These are phyloP conservation scores for Gnaphalium uliginosum DNA, from an alignment of 129 eudicot genomes.

Conservation along the genomic window DNA sequence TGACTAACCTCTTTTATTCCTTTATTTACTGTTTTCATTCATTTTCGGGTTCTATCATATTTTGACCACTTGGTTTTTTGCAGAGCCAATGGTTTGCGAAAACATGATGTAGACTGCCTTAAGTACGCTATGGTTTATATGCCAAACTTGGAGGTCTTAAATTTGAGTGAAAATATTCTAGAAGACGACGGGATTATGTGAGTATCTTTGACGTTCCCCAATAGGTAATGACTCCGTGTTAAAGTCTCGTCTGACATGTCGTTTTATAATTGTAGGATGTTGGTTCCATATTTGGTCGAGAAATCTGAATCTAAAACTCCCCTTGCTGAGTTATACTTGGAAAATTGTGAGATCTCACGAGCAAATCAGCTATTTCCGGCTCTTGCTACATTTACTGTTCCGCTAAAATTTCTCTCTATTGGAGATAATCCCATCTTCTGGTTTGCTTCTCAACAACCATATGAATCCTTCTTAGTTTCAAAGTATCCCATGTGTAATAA, in stretches of 20 bases:
- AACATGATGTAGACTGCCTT: conserved; percentile 63
- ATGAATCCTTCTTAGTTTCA: background rate
- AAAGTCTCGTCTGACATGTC: conserved; percentile 12
- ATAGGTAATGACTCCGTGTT: background rate
- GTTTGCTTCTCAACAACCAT: conserved; percentile 35
- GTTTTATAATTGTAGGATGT: conserved; percentile 44
- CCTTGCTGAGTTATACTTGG: conserved; percentile 56
- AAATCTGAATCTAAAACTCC: conserved; percentile 46
- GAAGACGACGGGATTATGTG: conserved; percentile 69
- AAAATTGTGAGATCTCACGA: conserved; percentile 63
- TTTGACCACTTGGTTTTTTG: conserved; percentile 6
- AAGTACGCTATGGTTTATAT: conserved; percentile 56
- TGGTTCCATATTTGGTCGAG: conserved; percentile 52
- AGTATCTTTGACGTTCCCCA: conserved; percentile 24
- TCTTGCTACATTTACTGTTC: conserved; percentile 52
- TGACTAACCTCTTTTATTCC: background rate
- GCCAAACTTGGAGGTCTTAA: conserved; percentile 53
- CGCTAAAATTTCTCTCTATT: conserved; percentile 58
- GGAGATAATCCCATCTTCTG: conserved; percentile 72
- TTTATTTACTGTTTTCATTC: background rate
- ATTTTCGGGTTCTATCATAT: conserved; percentile 5
- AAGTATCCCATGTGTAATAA: background rate
- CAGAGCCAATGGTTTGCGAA: conserved; percentile 60
- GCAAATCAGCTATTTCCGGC: conserved; percentile 49
- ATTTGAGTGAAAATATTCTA: conserved; percentile 45